These are phyloP conservation scores for Carallia brachiata DNA, from an alignment of 345 rosid genomes.

Conservation along the genomic window DNA sequence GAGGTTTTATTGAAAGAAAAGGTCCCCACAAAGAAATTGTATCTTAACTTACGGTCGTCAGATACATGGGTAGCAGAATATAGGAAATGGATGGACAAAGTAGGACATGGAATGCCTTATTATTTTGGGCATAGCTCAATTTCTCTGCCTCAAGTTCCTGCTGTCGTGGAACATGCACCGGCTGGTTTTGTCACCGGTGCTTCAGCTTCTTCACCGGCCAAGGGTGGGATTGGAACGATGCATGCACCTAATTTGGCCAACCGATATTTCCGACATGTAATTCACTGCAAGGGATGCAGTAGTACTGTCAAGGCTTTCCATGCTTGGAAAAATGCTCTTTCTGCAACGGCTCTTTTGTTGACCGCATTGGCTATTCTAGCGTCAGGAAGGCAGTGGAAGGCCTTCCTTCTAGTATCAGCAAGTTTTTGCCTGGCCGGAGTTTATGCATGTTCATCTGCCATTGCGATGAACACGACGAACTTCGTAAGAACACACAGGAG, in stretches of 20 bases:
- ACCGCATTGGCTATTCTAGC: slow-evolving; percentile 65
- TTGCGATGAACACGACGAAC: slow-evolving; percentile 77
- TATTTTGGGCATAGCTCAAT: slow-evolving; percentile 78
- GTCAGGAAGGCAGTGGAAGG: slow-evolving; percentile 71
- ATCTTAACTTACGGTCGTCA: slow-evolving; percentile 69
- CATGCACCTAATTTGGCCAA: slow-evolving; percentile 81
- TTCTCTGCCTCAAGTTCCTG: slow-evolving; percentile 63
- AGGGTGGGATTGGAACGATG: slow-evolving; percentile 73
- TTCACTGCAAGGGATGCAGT: slow-evolving; percentile 85
- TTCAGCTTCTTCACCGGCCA: slow-evolving; percentile 73
- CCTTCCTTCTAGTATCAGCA: slow-evolving; percentile 48
- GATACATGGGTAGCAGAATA: slow-evolving; percentile 93
- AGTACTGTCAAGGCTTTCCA: slow-evolving; percentile 51
- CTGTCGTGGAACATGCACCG: slow-evolving; percentile 85
- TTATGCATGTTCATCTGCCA: slow-evolving; percentile 57
- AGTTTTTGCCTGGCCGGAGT: slow-evolving; percentile 58
- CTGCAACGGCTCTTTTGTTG: slow-evolving; percentile 43
- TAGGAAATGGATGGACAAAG: slow-evolving; percentile 97
- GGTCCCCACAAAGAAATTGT: slow-evolving; percentile 77
- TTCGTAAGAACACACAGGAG: slow-evolving; percentile 86
- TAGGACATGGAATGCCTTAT: slow-evolving; percentile 97
- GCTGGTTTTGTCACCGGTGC: slow-evolving; percentile 76
- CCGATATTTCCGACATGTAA: slow-evolving; percentile 78
- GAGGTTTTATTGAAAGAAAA: slow-evolving; percentile 76
- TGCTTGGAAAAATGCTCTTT: slow-evolving; percentile 57